Evolutionary conservation across 106 monocot species (phyloP).

Genomic region (Dendrobium officinale): DNA sequence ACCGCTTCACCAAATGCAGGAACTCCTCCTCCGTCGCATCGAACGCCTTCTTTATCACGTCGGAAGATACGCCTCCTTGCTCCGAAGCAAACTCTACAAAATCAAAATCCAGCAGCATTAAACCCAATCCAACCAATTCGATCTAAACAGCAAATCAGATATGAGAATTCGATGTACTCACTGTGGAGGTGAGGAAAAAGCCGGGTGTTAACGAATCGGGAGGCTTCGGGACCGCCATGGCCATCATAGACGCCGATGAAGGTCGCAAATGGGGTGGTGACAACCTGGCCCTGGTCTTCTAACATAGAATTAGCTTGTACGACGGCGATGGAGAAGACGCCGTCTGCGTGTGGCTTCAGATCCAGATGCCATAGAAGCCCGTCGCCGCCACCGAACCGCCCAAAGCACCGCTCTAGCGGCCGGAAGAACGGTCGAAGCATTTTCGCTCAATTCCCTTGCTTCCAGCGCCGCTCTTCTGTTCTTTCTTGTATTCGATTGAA

Average conservation of each 20-base stretch:
- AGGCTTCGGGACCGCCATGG: constrained; percentile 50
- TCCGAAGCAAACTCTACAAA: constrained; percentile 32
- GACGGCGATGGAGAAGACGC: constrained; percentile 53
- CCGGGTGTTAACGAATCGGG: constrained; percentile 37
- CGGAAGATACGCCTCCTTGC: constrained; percentile 49
- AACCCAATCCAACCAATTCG: background rate
- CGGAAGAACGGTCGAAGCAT: constrained; percentile 22
- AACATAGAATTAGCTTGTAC: constrained; percentile 39
- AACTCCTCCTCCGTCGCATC: constrained; percentile 73
- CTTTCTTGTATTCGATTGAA: background rate
- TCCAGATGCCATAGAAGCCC: constrained; percentile 44
- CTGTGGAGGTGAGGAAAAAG: constrained; percentile 42
- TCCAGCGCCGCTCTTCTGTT: background rate
- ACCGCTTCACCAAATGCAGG: constrained; percentile 41
- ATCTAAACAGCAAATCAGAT: background rate
- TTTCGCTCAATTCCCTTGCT: background rate
- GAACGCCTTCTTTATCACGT: constrained; percentile 63
- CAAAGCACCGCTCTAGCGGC: constrained; percentile 32
- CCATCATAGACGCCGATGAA: constrained; percentile 51
- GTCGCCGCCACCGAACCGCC: constrained; percentile 27
- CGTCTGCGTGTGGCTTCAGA: constrained; percentile 38
- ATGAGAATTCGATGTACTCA: constrained; percentile 5
- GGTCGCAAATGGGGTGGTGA: constrained; percentile 36
- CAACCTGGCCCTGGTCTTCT: constrained; percentile 49
- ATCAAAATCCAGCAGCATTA: background rate